Conservation (phyloP, 345 rosid species). For the Ricinus communis region DNA sequence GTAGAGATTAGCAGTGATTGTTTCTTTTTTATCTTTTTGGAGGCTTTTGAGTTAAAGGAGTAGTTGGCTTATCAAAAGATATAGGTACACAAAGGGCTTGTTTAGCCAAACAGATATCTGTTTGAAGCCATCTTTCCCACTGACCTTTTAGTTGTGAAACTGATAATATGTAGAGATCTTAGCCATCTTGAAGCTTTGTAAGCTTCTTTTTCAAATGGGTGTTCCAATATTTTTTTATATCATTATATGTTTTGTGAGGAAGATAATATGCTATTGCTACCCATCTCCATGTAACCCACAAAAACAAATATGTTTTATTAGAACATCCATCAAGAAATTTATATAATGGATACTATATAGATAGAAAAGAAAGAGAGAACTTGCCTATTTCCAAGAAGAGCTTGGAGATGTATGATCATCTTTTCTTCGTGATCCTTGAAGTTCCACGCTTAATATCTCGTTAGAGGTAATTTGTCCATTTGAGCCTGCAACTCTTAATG, state of each 20-base stretch:
- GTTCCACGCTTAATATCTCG: slow-evolving; percentile 16
- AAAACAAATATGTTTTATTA: no score
- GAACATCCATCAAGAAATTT: background rate
- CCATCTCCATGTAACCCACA: slow-evolving; percentile 53
- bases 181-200: slow-evolving; percentile 46
- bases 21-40: no score
- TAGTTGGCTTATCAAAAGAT: slow-evolving; percentile 48
- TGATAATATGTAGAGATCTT: slow-evolving; percentile 34
- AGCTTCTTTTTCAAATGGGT: slow-evolving; percentile 87
- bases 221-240: slow-evolving; percentile 92
- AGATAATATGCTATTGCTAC: slow-evolving; percentile 97
- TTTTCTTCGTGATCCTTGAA: slow-evolving; percentile 17
- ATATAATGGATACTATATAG: background rate
- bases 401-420: slow-evolving; percentile 17
- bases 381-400: slow-evolving; percentile 19
- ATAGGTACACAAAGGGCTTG: slow-evolving; percentile 76
- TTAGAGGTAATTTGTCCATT: slow-evolving; percentile 20
- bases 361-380: background rate
- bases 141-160: slow-evolving; percentile 50
- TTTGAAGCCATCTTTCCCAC: slow-evolving; percentile 85
- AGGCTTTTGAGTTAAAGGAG: slow-evolving; percentile 21
- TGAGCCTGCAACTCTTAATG: slow-evolving; percentile 18
- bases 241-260: slow-evolving; percentile 90
- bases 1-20: no score
- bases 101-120: slow-evolving; percentile 80